These are phyloP conservation scores for Luffa aegyptiaca DNA, from an alignment of 306 rosid species.

Conservation along the genomic window DNA sequence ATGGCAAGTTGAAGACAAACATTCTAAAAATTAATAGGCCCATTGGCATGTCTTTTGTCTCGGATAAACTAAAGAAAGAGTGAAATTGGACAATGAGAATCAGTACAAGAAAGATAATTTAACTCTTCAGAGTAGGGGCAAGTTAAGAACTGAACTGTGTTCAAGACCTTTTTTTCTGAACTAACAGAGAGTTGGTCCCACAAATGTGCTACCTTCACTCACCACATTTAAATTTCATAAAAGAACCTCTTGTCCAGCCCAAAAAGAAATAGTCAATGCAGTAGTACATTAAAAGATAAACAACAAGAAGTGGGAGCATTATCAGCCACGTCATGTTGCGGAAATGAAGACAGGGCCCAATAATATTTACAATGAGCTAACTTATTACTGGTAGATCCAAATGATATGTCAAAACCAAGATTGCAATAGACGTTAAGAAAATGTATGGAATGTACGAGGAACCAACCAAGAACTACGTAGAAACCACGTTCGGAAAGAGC, in stretches of 20 bases:
- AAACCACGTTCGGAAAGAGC: conserved; percentile 66
- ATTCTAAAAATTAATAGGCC: neutral
- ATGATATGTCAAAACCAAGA: neutral
- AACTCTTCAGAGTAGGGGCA: neutral
- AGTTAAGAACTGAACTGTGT: neutral
- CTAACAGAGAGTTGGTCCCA: neutral
- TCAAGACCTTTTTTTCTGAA: neutral
- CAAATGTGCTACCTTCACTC: neutral
- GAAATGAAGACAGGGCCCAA: neutral
- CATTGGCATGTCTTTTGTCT: neutral
- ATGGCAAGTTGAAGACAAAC: neutral
- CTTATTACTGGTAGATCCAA: neutral
- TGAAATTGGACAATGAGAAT: neutral
- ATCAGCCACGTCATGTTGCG: neutral
- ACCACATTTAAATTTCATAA: neutral
- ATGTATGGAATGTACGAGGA: neutral
- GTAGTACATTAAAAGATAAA: neutral
- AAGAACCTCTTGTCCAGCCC: neutral
- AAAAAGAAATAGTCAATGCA: neutral
- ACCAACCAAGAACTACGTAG: conserved; percentile 52
- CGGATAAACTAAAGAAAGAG: neutral
- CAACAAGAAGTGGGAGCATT: neutral
- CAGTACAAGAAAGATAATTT: neutral
- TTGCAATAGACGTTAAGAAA: neutral
- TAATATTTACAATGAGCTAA: neutral